Evolutionary conservation across 2,329 filamentous ascomycete genomes (phyloP), one percentile per base, ranked within the genome.

Genomic region (Clarireedia paspali): DNA sequence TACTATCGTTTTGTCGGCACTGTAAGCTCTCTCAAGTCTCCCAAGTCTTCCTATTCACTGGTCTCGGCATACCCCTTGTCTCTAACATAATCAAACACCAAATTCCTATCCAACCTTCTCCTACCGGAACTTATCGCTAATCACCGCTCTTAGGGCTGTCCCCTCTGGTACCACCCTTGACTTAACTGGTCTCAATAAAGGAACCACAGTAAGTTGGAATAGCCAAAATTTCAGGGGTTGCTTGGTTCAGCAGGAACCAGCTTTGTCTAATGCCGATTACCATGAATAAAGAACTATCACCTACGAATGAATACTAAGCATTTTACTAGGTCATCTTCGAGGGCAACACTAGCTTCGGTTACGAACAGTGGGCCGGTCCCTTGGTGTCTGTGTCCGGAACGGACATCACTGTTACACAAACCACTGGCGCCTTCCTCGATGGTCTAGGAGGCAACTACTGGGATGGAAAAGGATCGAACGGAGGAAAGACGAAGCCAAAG

Each of bases 321-420:
- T 34, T 1, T 15, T 34, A 12, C 10, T 34, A 77, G 66, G 56
- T 86, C 59, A 81, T 78, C 62, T 87, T 87, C 70, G 70, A 80
- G 58, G 85, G 85, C 46, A 79, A 74, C 15, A 87, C 84, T n/a
- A 81, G 78, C 53, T 88, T 85, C 63, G 84, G 75, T 38, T 87
- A 85, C 71, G 72, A 80, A 60, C 77, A 84, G 64, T 88, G 83
- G 84, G 66, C 67, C 3, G 84, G 84, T 0, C 84, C 84, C 45
- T 73, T 88, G 14, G 76, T 88, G 62, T 75, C 77, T 27, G 73
- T 87, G 59, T 78, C 78, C 1, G 85, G 84, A 42, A 78, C 70
- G 38, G 70, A 73, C 56, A 75, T 85, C 63, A 74, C 72, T 45
- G 72, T 85, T 26, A 72, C 72, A 20, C 80, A 79, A 52, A 77